Base-by-base conservation (phyloP, 2,329 filamentous ascomycete genomes). In the Claviceps maximensis region DNA sequence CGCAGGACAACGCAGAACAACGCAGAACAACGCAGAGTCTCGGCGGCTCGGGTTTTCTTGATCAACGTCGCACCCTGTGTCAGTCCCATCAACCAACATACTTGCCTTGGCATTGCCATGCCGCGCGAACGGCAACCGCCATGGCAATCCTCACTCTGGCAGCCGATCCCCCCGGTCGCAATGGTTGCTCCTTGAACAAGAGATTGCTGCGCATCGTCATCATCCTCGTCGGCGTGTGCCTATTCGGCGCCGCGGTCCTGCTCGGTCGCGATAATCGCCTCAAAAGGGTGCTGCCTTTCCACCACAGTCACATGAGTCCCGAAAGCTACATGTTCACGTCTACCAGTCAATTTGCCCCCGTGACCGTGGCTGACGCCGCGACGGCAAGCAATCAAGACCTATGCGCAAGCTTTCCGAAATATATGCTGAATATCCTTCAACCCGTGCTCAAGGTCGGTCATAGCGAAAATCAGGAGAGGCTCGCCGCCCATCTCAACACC, bases 401-500 rank as follows among this genome's bases (percentile, higher is more conserved):
- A 9, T 67, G 65, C 58, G 61, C 59, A 23, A 64, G 58, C 33
- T 67, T 67, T 50, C 65, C 65, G 23, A 64, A 59, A 51, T 59
- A 67, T 47, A 49, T 67, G 36, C 62, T 67, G 27, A 55, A 62
- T 29, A 54, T 60, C 15, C 59, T 67, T 31, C 65, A 67, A 52
- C 65, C 65, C 21, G 64, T 67, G 38, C 56, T 67, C 44, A 67
- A 67, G 56, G 62, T 66, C 51, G 65, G 65, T 25, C 64, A 67
- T 31, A 62, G 64, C 53, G 65, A 59, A 27, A 44, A 51, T 23
- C 44, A 44, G 23, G 52, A 51, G 17, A 27, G 52, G 21, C 49
- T 67, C 5, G 60, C 65, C 29, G 70, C 74, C 3, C 76, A 79
- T 51, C 65, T 81, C 47, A 63, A 70, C 44, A 78, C 72, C 57